These are phyloP conservation scores for Trichoderma polysporum DNA, from an alignment of 2,329 filamentous ascomycete genomes.

Conservation along the genomic window DNA sequence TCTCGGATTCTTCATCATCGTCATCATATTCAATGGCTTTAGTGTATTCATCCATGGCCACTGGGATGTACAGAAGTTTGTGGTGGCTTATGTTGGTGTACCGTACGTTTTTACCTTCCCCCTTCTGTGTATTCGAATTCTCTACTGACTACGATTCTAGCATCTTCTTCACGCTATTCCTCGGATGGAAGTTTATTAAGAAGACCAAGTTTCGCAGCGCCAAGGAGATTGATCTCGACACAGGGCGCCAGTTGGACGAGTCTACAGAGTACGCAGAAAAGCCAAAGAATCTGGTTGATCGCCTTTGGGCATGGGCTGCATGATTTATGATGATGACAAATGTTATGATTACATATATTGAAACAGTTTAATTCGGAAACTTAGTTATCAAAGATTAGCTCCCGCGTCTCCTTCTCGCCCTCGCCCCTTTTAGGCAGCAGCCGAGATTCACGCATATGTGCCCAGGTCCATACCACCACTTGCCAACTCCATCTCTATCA, in stretches of 20 bases:
- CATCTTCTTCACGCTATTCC: constrained; percentile 52
- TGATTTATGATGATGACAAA: not conserved
- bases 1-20: constrained; percentile 45
- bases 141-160: constrained; percentile 33
- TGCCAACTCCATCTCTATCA: too few relatives aligned
- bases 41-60: constrained; percentile 49
- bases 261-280: not conserved
- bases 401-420: not conserved
- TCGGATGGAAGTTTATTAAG: constrained; percentile 61
- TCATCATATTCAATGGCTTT: constrained; percentile 58
- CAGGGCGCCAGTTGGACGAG: not conserved
- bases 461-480: too few relatives aligned
- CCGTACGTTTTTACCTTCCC: not conserved
- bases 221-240: not conserved
- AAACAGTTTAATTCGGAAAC: not conserved
- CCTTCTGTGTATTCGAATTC: not conserved
- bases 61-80: not conserved
- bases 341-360: not conserved
- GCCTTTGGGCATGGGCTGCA: constrained; percentile 2
- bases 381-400: not conserved
- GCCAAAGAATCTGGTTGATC: not conserved
- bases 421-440: not conserved
- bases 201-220: not conserved
- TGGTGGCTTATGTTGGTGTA: not conserved
- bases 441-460: too few relatives aligned